Evolutionary conservation across 148 eudicot genomes (phyloP).

Genomic region (Agrostemma githago): DNA sequence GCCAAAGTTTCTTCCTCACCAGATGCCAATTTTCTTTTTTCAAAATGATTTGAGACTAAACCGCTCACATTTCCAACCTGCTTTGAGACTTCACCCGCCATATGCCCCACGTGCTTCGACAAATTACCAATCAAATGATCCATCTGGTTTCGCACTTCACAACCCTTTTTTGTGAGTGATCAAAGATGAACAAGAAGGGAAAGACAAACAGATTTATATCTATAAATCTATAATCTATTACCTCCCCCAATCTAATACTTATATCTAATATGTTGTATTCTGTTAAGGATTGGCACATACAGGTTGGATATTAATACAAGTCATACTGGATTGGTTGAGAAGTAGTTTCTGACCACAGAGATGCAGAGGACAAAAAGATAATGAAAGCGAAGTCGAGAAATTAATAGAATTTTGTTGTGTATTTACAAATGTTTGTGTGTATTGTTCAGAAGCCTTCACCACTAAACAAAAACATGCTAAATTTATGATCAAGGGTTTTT

Average conservation of each 20-base stretch:
- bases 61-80: slow-evolving; percentile 57
- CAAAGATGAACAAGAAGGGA: slow-evolving; percentile 14
- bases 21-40: slow-evolving; percentile 36
- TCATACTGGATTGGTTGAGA: neutral
- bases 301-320: slow-evolving; percentile 15
- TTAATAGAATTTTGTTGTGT: too few relatives aligned
- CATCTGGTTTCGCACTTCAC: neutral
- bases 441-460: too few relatives aligned
- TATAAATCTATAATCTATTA: neutral
- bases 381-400: slow-evolving; percentile 8
- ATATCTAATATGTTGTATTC: neutral
- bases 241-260: neutral
- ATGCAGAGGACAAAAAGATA: neutral
- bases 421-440: too few relatives aligned
- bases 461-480: too few relatives aligned
- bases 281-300: slow-evolving; percentile 7
- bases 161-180: slow-evolving; percentile 53
- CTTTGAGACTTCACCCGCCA: slow-evolving; percentile 57
- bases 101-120: slow-evolving; percentile 13
- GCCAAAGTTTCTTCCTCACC: slow-evolving; percentile 41
- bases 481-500: too few relatives aligned
- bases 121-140: slow-evolving; percentile 33
- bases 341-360: neutral
- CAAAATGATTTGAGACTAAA: slow-evolving; percentile 48
- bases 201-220: neutral